phyloP scores from a whole-genome alignment of 1,139 yeast species.

The Pichia sp. region DNA sequence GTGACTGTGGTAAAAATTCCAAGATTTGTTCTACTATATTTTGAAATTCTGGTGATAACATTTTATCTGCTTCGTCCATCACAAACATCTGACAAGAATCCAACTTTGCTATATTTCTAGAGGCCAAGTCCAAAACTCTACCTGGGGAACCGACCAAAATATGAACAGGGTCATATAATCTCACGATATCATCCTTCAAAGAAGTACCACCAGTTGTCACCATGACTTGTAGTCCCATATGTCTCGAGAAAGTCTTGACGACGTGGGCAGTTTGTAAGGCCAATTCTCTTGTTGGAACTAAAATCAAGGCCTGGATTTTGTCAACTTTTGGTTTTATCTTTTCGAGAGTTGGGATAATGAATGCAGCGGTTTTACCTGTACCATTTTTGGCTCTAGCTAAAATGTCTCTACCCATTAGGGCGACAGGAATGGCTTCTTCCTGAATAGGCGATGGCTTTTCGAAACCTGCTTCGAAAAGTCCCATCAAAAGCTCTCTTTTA shows the following conservation, averaged over 20 bases:
- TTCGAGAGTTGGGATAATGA: conserved; percentile 78
- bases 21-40: conserved; percentile 84
- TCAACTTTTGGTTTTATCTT: conserved; percentile 74
- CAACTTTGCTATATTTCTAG: conserved; percentile 81
- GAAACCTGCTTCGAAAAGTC: conserved; percentile 97
- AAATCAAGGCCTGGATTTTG: conserved; percentile 75
- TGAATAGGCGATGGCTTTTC: conserved; percentile 98
- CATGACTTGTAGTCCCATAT: conserved; percentile 89
- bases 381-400: conserved; percentile 98
- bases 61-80: conserved; percentile 99
- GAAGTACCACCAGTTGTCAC: conserved; percentile 98
- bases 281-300: conserved; percentile 88
- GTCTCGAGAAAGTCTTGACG: conserved; percentile 94
- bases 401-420: conserved; percentile 91
- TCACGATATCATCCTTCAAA: conserved; percentile 86
- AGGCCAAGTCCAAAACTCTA: conserved; percentile 89
- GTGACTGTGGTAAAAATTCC: conserved; percentile 61
- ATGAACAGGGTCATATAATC: conserved; percentile 88
- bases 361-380: conserved; percentile 97
- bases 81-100: conserved; percentile 84
- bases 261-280: conserved; percentile 83
- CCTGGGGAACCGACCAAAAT: conserved; percentile 93
- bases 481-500: conserved; percentile 93
- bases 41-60: conserved; percentile 87
- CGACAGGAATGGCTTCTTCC: conserved; percentile 95